These are phyloP conservation scores for Cyclospora cayetanensis DNA, from an alignment of 169 alveolate genomes.

Conservation along the genomic window DNA sequence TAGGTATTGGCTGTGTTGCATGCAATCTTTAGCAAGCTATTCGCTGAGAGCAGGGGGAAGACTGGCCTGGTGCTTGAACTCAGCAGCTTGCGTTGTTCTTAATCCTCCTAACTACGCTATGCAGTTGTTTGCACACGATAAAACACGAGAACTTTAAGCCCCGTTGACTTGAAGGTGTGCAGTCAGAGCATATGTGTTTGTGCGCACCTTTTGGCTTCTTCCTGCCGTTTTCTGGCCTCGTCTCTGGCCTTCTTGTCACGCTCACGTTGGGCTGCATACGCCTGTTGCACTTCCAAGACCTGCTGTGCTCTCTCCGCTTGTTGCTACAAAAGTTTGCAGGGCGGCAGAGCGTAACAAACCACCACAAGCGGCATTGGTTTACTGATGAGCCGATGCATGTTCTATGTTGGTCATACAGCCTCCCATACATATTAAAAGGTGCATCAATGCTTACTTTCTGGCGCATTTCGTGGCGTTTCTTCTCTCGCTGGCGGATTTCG, in stretches of 20 bases:
- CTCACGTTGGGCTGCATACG: conserved; percentile 43
- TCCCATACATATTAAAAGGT: background rate
- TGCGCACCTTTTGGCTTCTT: conserved; percentile 4
- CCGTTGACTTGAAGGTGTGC: background rate
- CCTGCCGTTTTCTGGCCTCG: background rate
- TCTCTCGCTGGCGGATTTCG: conserved; percentile 72
- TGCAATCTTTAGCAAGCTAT: too few species aligned
- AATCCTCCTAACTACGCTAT: background rate
- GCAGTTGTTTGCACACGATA: background rate
- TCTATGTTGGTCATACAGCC: background rate
- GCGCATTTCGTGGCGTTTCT: conserved; percentile 64
- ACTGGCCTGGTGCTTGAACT: too few species aligned
- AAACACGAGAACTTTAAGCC: background rate
- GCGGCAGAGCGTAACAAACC: background rate
- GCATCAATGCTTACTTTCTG: conserved; percentile 48
- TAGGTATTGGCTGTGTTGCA: too few species aligned
- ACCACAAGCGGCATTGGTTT: background rate
- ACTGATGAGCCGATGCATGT: background rate
- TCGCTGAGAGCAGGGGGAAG: too few species aligned
- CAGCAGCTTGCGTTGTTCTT: background rate
- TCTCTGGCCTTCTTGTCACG: conserved; percentile 44
- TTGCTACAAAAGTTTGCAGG: background rate
- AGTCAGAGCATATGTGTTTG: background rate
- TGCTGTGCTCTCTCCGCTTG: conserved; percentile 35
- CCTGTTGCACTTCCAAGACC: conserved; percentile 4